A percentile compares a stretch with the other conserved stretches of the same genome.
Evolutionary conservation across 1,284 basidiomycete genomes (phyloP).

Genomic region (Takashimella koratensis): DNA sequence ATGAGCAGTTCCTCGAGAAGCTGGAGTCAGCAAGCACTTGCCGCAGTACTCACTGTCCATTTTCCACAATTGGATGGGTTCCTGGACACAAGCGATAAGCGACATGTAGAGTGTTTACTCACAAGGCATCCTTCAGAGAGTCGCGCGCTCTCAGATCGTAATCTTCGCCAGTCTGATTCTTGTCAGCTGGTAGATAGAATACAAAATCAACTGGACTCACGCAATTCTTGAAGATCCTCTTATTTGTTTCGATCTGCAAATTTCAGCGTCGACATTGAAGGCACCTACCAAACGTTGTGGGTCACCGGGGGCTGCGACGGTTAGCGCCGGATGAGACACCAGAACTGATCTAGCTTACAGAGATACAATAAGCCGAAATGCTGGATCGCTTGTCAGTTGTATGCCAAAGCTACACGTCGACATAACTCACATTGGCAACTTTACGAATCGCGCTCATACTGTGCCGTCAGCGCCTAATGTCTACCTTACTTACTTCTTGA

Average conservation of each 20-base stretch:
- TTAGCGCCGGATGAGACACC: background rate
- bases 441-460: conserved; percentile 42
- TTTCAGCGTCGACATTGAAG: background rate
- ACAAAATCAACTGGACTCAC: too few species aligned
- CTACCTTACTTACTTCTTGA: conserved; percentile 32
- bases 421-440: conserved; percentile 40
- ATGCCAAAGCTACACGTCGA: background rate
- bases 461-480: conserved; percentile 4
- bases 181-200: too few species aligned
- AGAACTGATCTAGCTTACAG: conserved; percentile 18
- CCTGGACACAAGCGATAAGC: conserved; percentile 20
- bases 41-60: conserved; percentile 44
- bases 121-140: conserved; percentile 31
- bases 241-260: conserved; percentile 31
- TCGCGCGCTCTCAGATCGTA: conserved; percentile 26
- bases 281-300: conserved; percentile 21
- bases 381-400: conserved; percentile 15
- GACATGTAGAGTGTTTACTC: conserved; percentile 7
- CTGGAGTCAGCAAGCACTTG: conserved; percentile 18
- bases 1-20: conserved; percentile 47
- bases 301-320: conserved; percentile 29
- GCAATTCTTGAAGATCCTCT: conserved; percentile 35
- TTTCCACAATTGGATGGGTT: conserved; percentile 52
- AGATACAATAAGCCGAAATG: conserved; percentile 44
- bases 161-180: conserved; percentile 27